phyloP scores from a whole-genome alignment of 805 yeast genomes.

The Pichia cephalocereana region DNA sequence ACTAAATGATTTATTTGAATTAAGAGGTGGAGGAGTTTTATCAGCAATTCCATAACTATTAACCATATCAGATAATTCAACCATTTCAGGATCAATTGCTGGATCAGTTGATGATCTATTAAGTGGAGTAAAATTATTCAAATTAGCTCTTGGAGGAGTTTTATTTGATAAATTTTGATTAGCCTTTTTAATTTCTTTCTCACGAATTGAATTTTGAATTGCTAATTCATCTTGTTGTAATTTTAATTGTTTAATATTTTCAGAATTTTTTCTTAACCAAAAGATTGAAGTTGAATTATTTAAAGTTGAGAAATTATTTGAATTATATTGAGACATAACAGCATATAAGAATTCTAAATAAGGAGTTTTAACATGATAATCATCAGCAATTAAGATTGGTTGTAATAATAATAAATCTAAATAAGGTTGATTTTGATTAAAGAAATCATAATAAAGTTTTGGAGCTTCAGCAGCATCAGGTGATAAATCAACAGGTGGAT shows the following conservation, averaged over 20 bases:
- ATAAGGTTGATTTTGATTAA: conserved; percentile 46
- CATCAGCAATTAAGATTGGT: conserved; percentile 87
- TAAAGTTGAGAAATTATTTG: conserved; percentile 35
- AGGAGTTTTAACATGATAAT: conserved; percentile 76
- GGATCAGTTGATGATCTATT: conserved; percentile 12
- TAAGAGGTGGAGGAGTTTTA: conserved; percentile 14
- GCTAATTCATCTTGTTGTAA: conserved; percentile 20
- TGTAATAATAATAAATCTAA: conserved; percentile 73
- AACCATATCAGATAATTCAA: conserved; percentile 25
- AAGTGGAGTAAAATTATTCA: conserved; percentile 4
- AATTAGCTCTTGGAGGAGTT: conserved; percentile 2
- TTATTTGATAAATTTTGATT: background rate
- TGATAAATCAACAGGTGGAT: conserved; percentile 26
- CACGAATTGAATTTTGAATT: conserved; percentile 21
- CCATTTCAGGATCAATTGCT: conserved; percentile 21
- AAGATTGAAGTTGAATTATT: conserved; percentile 21
- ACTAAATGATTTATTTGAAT: background rate
- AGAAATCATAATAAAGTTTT: conserved; percentile 57
- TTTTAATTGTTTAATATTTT: conserved; percentile 21
- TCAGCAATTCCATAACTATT: conserved; percentile 22
- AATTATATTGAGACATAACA: conserved; percentile 53
- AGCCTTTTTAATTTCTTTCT: conserved; percentile 17
- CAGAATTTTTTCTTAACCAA: conserved; percentile 24
- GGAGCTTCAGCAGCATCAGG: conserved; percentile 40
- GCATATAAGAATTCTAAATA: conserved; percentile 84